phyloP scores from a whole-genome alignment of 1,284 basidiomycete species.

The Sanghuangporus sanghuang region DNA sequence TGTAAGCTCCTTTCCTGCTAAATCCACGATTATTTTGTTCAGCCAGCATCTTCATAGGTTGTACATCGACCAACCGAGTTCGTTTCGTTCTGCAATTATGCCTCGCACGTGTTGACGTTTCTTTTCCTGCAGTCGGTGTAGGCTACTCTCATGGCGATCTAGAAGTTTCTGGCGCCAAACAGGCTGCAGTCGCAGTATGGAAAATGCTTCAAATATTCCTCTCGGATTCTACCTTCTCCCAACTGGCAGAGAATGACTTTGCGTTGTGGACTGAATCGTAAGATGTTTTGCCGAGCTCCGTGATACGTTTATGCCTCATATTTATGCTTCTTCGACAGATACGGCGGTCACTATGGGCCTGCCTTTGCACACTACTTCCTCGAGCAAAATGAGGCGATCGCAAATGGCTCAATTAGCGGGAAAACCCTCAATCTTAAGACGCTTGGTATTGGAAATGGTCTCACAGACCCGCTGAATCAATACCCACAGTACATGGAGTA shows the following conservation, averaged over 20 bases:
- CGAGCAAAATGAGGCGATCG: constrained; percentile 53
- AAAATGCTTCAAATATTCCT: constrained; percentile 66
- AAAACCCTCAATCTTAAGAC: constrained; percentile 54
- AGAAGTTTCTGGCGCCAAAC: constrained; percentile 44
- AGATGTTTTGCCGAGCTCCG: constrained; percentile 9
- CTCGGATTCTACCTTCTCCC: constrained; percentile 49
- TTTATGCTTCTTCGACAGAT: constrained; percentile 28
- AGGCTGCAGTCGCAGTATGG: constrained; percentile 56
- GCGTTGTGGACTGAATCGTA: constrained; percentile 62
- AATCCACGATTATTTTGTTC: neutral
- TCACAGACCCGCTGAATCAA: constrained; percentile 57
- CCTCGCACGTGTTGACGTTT: neutral
- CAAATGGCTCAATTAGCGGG: constrained; percentile 41
- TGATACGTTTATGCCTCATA: neutral
- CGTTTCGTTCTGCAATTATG: neutral
- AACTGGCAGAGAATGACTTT: constrained; percentile 44
- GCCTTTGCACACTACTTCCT: constrained; percentile 56
- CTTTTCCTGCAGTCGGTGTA: constrained; percentile 35
- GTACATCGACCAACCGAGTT: constrained; percentile 54
- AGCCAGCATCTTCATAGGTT: constrained; percentile 24
- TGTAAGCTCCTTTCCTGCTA: constrained; percentile 26
- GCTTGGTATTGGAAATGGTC: constrained; percentile 57
- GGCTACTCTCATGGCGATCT: constrained; percentile 55
- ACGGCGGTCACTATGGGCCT: constrained; percentile 63
- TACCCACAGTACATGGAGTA: constrained; percentile 54